A percentile compares a stretch with the other conserved stretches of the same genome.
These are phyloP conservation scores for Austroboletus festivus DNA, from an alignment of 768 basidiomycete genomes.

Conservation along the genomic window DNA sequence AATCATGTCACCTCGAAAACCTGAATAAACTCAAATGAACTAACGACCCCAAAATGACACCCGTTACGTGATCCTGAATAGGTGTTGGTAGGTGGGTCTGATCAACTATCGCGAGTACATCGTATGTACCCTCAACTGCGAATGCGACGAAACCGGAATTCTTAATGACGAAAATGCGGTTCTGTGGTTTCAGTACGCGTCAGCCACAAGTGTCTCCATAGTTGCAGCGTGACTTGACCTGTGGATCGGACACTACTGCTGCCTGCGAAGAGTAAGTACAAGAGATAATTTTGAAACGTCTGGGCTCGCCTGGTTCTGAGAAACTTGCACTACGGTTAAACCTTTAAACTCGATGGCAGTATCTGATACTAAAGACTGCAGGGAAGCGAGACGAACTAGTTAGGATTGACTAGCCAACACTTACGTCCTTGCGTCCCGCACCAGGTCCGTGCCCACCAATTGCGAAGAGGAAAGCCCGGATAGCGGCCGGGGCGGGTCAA, in stretches of 20 bases:
- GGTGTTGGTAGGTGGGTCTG: slow-evolving; percentile 70
- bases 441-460: slow-evolving; percentile 85
- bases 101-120: slow-evolving; percentile 77
- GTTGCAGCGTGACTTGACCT: slow-evolving; percentile 29
- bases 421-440: slow-evolving; percentile 63
- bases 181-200: slow-evolving; percentile 30
- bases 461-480: slow-evolving; percentile 69
- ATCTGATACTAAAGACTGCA: slow-evolving; percentile 57
- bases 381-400: background rate
- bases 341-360: slow-evolving; percentile 80
- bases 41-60: slow-evolving; percentile 56
- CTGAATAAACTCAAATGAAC: slow-evolving; percentile 11
- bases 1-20: background rate
- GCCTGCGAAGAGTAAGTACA: slow-evolving; percentile 29
- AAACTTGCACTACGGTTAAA: slow-evolving; percentile 81
- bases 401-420: slow-evolving; percentile 23
- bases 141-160: slow-evolving; percentile 77
- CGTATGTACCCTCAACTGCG: slow-evolving; percentile 73
- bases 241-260: slow-evolving; percentile 74
- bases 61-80: slow-evolving; percentile 62
- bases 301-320: slow-evolving; percentile 63
- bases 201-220: background rate
- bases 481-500: slow-evolving; percentile 75
- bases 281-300: background rate
- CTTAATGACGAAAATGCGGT: slow-evolving; percentile 77